These are phyloP conservation scores for Barnettozyma hawaiiensis DNA, from an alignment of 1,139 yeast genomes.

Conservation along the genomic window DNA sequence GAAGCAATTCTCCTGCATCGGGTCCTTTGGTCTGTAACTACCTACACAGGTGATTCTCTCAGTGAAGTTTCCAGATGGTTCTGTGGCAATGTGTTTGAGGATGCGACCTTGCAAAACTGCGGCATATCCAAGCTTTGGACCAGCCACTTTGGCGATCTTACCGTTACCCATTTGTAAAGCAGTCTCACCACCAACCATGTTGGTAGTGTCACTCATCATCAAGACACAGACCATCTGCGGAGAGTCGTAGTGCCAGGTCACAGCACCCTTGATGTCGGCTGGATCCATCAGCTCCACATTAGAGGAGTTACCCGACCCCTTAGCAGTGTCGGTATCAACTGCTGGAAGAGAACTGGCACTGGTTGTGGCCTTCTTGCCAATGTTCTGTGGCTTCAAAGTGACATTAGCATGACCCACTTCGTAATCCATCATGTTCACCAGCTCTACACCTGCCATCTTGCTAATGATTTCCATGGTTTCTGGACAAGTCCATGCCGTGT, in stretches of 20 bases:
- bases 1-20: conserved; percentile 36
- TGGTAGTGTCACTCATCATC: conserved; percentile 51
- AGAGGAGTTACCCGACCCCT: neutral
- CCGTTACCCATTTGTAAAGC: conserved; percentile 43
- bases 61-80: conserved; percentile 40
- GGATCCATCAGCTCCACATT: conserved; percentile 22
- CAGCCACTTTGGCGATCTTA: conserved; percentile 42
- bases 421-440: conserved; percentile 46
- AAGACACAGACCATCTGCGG: conserved; percentile 61
- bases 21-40: conserved; percentile 39
- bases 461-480: conserved; percentile 43
- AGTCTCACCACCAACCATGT: conserved; percentile 59
- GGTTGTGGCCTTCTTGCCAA: too few species aligned
- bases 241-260: conserved; percentile 56
- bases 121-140: conserved; percentile 52
- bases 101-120: conserved; percentile 51
- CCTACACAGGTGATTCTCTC: conserved; percentile 52
- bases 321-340: too few species aligned
- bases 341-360: too few species aligned
- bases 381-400: conserved; percentile 27
- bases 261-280: conserved; percentile 44
- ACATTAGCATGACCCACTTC: conserved; percentile 50
- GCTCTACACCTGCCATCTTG: conserved; percentile 50
- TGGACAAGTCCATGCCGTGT: conserved; percentile 54
- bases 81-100: conserved; percentile 51